A percentile compares a stretch with the other conserved stretches of the same genome.
Conservation (phyloP, 208 protist genomes). For the Strigomonas galati region DNA sequence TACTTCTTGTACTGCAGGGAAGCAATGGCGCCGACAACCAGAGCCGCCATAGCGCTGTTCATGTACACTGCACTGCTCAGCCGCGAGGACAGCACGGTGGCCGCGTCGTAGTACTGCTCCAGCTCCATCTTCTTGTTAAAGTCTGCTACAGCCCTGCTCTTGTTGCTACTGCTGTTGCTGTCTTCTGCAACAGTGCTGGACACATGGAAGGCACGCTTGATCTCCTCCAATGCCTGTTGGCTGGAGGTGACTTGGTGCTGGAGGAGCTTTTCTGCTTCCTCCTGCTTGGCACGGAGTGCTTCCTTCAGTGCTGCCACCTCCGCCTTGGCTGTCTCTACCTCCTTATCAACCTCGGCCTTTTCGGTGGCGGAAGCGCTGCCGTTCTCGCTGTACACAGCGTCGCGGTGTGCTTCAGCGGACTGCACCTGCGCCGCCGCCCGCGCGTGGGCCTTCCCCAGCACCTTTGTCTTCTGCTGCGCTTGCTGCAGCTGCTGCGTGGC, state of each 20-base stretch:
- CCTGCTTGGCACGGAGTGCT: not conserved
- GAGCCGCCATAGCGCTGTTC: not conserved
- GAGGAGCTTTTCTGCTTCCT: not conserved
- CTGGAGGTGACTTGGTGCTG: not conserved
- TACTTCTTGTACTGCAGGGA: conserved; percentile 16
- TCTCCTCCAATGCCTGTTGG: not conserved
- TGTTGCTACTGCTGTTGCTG: too few relatives aligned
- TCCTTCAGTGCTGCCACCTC: not conserved
- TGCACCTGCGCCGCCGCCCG: not conserved
- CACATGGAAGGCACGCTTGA: too few relatives aligned
- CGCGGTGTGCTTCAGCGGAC: not conserved
- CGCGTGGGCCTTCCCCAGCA: not conserved
- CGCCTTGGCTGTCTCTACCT: not conserved
- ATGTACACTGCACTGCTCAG: not conserved
- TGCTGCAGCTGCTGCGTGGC: conserved; percentile 8
- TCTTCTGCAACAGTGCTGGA: too few relatives aligned
- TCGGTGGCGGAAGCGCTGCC: not conserved
- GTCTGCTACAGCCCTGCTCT: too few relatives aligned
- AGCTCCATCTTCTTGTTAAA: not conserved
- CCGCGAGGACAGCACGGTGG: not conserved
- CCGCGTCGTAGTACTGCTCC: not conserved
- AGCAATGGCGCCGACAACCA: not conserved
- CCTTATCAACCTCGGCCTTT: not conserved
- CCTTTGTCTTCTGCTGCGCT: not conserved
- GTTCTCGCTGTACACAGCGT: not conserved